Evolutionary conservation across 1,284 basidiomycete genomes (phyloP), one percentile per base, ranked within the genome.

Genomic region (Marasmius fiardii): DNA sequence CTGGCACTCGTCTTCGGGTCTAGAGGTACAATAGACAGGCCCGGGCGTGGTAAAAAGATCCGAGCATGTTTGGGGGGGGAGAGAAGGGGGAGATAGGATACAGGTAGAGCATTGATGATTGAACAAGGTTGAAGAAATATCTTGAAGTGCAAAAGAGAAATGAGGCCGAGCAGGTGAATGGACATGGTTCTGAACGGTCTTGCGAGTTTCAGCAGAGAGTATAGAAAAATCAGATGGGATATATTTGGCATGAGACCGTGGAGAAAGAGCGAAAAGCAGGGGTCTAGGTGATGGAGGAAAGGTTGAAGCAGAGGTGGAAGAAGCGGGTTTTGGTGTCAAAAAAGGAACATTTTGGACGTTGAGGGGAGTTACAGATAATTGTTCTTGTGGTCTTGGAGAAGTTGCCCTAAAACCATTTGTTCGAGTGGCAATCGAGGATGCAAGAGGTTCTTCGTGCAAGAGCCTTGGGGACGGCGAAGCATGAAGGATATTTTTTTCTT

Each of bases 1-100:
- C n/a, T 72, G 70, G 3, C 79, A 81, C 2, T 77, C 77, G 64
- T 82, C 78, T 60, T 79, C 80, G 5, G 69, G 65, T 43, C 55
- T 66, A 50, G 62, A 58, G 45, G 64, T 49, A 49, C 60, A 57
- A 56, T 67, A 71, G 35, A 61, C 68, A 34, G 71, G 73, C 16
- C 72, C 74, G 31, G 74, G 75, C 21, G 71, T 74, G 23, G 70
- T 61, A 54, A 70, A 76, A 23, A 33, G 26, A 31, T 49, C 47
- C 10, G 47, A 49, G 47, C 24, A 49, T 11, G n/a, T n/a, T 18
- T 26, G 26, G 14, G 6, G 26, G 12, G n/a, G 47, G 7, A 49
- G n/a, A 31, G 47, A 49, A 20, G 31, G 12, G 62, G 34, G 37
- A 26, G 37, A 51, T 45, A 8, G 50, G 28, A 12, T 31, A 51